Percentiles rank a stretch among this genome's conserved stretches.
Conservation (phyloP, 73 alveolate species). For the Tetrahymena borealis region DNA sequence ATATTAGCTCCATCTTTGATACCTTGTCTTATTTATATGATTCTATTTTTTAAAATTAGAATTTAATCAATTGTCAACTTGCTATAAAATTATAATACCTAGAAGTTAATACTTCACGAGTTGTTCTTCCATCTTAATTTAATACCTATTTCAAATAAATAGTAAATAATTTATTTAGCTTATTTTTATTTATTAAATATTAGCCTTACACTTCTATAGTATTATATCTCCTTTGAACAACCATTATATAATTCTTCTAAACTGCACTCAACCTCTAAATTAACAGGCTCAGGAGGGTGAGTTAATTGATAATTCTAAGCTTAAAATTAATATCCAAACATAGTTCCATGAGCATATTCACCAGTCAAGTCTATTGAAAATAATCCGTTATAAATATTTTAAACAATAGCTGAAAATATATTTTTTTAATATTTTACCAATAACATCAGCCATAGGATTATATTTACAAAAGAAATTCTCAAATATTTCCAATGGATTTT, state of each 20-base stretch:
- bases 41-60: conserved; percentile 4
- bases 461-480: conserved; percentile 85
- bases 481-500: conserved; percentile 89
- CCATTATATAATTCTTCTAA: conserved; percentile 79
- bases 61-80: not conserved
- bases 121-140: conserved; percentile 74
- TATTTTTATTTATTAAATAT: not conserved
- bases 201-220: conserved; percentile 5
- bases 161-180: not conserved
- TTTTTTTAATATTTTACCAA: conserved; percentile 44
- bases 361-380: conserved; percentile 15
- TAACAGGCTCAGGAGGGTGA: conserved; percentile 53
- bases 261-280: conserved; percentile 65
- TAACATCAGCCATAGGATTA: conserved; percentile 71
- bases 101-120: conserved; percentile 42
- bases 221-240: conserved; percentile 63
- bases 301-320: conserved; percentile 36
- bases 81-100: not conserved
- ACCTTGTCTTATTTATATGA: conserved; percentile 77
- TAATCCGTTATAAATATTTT: not conserved
- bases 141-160: conserved; percentile 41
- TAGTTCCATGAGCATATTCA: conserved; percentile 54
- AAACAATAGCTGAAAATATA: not conserved
- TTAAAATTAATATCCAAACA: conserved; percentile 68
- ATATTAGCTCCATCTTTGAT: conserved; percentile 60